Evolutionary conservation across 169 alveolate species (phyloP).

Genomic region (Plasmodium gonderi): DNA sequence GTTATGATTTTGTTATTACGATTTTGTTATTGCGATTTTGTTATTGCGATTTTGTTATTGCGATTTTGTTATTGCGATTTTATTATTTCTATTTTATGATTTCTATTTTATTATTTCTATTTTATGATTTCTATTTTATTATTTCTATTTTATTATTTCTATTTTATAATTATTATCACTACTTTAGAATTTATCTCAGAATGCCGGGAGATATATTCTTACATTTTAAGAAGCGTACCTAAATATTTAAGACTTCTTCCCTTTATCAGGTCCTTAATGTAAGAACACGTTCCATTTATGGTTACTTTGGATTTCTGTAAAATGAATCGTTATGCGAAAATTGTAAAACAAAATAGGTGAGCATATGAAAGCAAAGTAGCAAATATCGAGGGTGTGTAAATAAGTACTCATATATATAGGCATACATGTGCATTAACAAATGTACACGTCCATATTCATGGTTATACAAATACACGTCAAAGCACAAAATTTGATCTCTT

Average conservation of each 20-base stretch:
- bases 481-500: background rate
- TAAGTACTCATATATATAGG: background rate
- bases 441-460: background rate
- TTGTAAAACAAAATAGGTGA: background rate
- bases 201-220: background rate
- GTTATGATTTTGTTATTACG: background rate
- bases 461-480: background rate
- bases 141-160: too few relatives aligned
- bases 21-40: background rate
- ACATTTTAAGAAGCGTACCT: slow-evolving; percentile 16
- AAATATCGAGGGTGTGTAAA: background rate
- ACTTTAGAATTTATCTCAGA: background rate
- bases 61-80: too few relatives aligned
- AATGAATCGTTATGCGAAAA: background rate
- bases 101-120: too few relatives aligned
- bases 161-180: background rate
- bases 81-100: too few relatives aligned
- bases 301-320: slow-evolving; percentile 24
- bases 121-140: too few relatives aligned
- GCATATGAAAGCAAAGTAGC: background rate
- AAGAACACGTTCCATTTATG: slow-evolving; percentile 41
- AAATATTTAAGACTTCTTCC: slow-evolving; percentile 66
- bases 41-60: background rate
- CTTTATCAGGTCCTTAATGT: slow-evolving; percentile 31
- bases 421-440: background rate